Base-by-base conservation (phyloP, 495 filamentous ascomycete species). In the Ascobolus immersus region DNA sequence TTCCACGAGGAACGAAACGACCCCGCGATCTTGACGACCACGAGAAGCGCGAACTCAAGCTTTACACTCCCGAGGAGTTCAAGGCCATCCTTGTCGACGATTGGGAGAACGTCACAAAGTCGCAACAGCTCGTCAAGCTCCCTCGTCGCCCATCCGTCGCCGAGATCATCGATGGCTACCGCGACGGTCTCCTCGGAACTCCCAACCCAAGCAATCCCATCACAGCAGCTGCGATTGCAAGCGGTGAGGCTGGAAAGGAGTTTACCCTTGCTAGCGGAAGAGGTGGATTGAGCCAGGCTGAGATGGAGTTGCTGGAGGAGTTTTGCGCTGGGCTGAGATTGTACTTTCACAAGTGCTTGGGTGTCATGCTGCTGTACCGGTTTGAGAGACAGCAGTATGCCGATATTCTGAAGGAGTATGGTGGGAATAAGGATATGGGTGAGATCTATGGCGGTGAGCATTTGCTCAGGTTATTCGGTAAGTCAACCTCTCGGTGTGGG, bases 21-120 rank as follows among this genome's bases (percentile, higher is more conserved):
- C 62, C 60, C 10, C 56, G 71, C 28, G 47, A 50, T 28, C 40
- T 49, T 10, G 47, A n/a, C n/a, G n/a, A n/a, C n/a, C n/a, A n/a
- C n/a, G n/a, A n/a, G n/a, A n/a, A 77, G 8, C 82, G 82, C 4
- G 73, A 74, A 0, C 65, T 94, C 46, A 77, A 76, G 34, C 67
- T 96, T 33, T 57, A 67, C 27, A 67, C 77, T 26, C 78, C 86
- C 2, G 86, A 94, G 46, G 65, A 71, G 33, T 55, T 96, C 32
- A 93, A 93, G 55, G 71, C 73, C 12, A 57, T 86, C 28, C 69
- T 96, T 3, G 86, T 96, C 24, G 86, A 96, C 45, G 86, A 96
- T 55, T 96, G 86, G 86, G 86, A 96, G 54, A 89, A 91, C 43
- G 68, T 93, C 32, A 96, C 86, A 31, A 94, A 94, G 60, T 79